Conservation (phyloP, 129 eudicot genomes). For the Helianthus tuberosus region DNA sequence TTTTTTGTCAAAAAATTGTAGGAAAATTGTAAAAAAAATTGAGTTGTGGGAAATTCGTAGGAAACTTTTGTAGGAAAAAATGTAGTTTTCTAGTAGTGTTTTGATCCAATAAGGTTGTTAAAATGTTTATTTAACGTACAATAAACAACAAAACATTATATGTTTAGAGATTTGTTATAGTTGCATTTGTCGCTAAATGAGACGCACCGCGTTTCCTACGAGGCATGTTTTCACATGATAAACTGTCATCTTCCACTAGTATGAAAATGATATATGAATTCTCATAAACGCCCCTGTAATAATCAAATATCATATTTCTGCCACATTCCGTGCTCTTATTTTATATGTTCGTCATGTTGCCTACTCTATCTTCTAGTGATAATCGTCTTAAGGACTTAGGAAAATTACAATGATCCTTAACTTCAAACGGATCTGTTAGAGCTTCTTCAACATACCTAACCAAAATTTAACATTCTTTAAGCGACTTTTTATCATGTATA, state of each 20-base stretch:
- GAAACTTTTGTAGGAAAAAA: too few species aligned
- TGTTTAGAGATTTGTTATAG: not conserved
- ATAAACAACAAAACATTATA: not conserved
- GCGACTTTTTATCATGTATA: constrained; percentile 16
- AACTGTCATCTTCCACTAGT: too few species aligned
- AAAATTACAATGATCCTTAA: constrained; percentile 24
- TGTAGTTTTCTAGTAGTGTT: not conserved
- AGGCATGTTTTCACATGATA: constrained; percentile 19
- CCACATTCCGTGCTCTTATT: constrained; percentile 10
- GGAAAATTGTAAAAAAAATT: too few species aligned
- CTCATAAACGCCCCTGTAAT: too few species aligned
- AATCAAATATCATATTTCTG: too few species aligned
- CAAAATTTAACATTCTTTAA: constrained; percentile 22
- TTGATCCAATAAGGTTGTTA: not conserved
- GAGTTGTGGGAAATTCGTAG: too few species aligned
- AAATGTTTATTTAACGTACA: not conserved
- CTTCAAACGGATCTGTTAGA: constrained; percentile 10
- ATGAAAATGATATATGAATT: too few species aligned
- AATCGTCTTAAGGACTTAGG: constrained; percentile 14
- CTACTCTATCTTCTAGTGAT: constrained; percentile 16
- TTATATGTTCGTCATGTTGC: not conserved
- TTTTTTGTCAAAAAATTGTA: too few species aligned
- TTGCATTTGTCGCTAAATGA: not conserved
- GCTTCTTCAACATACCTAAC: constrained; percentile 30
- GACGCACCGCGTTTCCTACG: not conserved